Base-by-base conservation (phyloP, 768 basidiomycete genomes). In the Royoungia palumana region DNA sequence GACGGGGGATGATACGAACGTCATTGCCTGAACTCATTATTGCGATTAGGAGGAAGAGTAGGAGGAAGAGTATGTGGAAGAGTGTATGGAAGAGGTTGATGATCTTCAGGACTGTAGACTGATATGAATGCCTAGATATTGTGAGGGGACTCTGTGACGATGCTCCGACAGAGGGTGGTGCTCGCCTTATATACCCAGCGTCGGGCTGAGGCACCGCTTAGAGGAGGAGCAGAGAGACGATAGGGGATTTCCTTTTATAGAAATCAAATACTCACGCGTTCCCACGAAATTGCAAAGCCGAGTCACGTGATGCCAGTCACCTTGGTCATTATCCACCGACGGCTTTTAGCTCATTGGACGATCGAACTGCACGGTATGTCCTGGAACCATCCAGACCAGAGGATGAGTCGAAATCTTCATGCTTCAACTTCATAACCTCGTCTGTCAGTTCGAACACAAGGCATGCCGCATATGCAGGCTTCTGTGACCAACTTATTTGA, bases 1-100 rank as follows among this genome's bases (percentile, higher is more conserved):
- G 74, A 46, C 88, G 78, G 14, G 76, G 74, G 38, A 72, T 40
- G 46, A 85, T 73, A 40, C 71, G 71, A 19, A 72, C 40, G 20
- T 11, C 36, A 10, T 54, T 52, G 41, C 19, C 37, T 2, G 50
- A 49, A n/a, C 6, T 42, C 66, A 65, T 65, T 4, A 12, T 48
- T 4, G 25, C 8, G 30, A 45, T 35, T 3, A 14, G 44, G 50
- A 35, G 22, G 5, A 21, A 46, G 37, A n/a, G n/a, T n/a, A n/a
- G n/a, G n/a, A n/a, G n/a, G n/a, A n/a, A n/a, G n/a, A n/a, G n/a
- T n/a, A n/a, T n/a, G n/a, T n/a, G n/a, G n/a, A 8, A 21, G 50
- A 44, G 39, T 44, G 51, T 19, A 8, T n/a, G 13, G 35, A 30
- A 19, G 38, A 38, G 16, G 38, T 5, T 20, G 41, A 24, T 41